Evolutionary conservation across 805 yeast species (phyloP), one percentile per base, ranked within the genome.

Genomic region (Tetrapisispora namnaoensis): DNA sequence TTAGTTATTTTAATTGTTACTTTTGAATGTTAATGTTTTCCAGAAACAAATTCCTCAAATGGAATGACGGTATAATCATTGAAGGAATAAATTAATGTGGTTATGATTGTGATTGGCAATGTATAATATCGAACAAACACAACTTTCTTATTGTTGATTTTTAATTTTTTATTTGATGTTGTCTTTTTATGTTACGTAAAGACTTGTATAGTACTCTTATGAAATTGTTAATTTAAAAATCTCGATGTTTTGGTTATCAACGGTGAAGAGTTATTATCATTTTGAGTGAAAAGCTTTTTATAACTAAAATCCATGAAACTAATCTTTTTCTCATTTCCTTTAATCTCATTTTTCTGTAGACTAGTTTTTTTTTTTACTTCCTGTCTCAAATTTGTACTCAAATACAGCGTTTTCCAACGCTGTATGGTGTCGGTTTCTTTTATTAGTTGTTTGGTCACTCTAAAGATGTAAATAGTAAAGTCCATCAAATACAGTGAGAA

Each of bases 401-500:
- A 28, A 42, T 40, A 40, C 7, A 27, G 13, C 18, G n/a, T 7
- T 24, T 43, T 43, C 18, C 34, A 35, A 8, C 24, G 21, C 22
- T 35, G 27, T 35, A 43, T 35, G 7, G 21, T 17, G 3, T 34
- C 16, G 4, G 10, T 27, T 7, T 45, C 34, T 11, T 22, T 24
- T 4, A 40, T 32, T 11, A 28, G 41, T 16, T 34, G 42, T 27
- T 27, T 40, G 13, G 27, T 20, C 1, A 46, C 4, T 40, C 48
- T 46, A 20, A 34, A 40, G 10, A 40, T 4, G 14, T 46, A 46
- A 4, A 46, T 17, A 14, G 35, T 9, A 7, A 46, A 35, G 27
- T 46, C 48, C 7, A 21, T 11, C 18, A 40, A 28, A 27, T 46
- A 46, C 24, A 46, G 22, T 24, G 44, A 34, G 4, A 46, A 24